Evolutionary conservation across 2,329 filamentous ascomycete species (phyloP).

Genomic region (Fusarium sp.): DNA sequence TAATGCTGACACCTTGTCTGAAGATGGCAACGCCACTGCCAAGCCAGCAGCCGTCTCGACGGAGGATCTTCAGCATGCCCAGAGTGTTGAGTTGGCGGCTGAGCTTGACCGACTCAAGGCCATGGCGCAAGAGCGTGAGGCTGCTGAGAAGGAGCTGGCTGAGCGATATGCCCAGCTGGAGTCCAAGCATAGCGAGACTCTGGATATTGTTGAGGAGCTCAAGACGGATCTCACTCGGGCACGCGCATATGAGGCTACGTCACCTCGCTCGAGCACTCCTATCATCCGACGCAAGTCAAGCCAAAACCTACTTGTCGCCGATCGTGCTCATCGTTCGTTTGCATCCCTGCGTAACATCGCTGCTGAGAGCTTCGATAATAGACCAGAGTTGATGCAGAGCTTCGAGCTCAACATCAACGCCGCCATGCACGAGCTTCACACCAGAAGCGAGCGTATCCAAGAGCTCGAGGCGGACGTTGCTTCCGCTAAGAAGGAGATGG

Average conservation of each 20-base stretch:
- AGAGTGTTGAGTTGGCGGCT: constrained; percentile 58
- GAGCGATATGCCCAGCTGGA: constrained; percentile 85
- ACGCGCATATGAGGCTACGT: constrained; percentile 66
- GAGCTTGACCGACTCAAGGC: constrained; percentile 76
- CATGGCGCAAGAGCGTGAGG: constrained; percentile 78
- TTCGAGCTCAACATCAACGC: constrained; percentile 92
- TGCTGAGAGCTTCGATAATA: constrained; percentile 79
- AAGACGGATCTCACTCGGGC: constrained; percentile 85
- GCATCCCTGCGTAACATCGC: constrained; percentile 89
- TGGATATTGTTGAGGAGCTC: constrained; percentile 88
- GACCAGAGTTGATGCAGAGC: constrained; percentile 85
- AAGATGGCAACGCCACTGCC: constrained; percentile 55
- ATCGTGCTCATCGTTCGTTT: constrained; percentile 90
- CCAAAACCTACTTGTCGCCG: constrained; percentile 84
- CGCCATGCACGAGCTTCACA: constrained; percentile 90
- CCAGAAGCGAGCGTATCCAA: constrained; percentile 86
- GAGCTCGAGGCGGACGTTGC: constrained; percentile 85
- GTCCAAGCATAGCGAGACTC: constrained; percentile 77
- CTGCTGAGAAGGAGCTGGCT: constrained; percentile 73
- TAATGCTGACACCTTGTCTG: constrained; percentile 59
- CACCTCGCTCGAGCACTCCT: constrained; percentile 71
- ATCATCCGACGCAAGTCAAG: constrained; percentile 93
- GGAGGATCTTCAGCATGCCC: constrained; percentile 51
- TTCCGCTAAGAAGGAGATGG: constrained; percentile 92
- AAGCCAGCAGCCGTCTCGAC: constrained; percentile 51